Conservation (phyloP, 768 basidiomycete genomes). For the Neoboletus subvelutipes region DNA sequence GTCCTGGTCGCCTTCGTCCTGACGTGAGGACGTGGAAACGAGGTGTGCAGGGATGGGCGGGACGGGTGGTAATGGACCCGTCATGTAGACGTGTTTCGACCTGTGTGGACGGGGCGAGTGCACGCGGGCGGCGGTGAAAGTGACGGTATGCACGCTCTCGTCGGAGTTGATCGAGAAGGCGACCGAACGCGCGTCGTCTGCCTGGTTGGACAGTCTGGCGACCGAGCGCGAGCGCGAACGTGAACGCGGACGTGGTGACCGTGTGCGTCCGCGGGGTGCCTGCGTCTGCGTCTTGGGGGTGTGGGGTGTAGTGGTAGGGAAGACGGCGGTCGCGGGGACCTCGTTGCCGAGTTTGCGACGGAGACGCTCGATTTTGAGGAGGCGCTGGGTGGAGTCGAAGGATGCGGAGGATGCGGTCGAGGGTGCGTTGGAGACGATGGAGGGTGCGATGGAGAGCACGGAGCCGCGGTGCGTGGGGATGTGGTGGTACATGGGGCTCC, state of each 20-base stretch:
- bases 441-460: constrained; percentile 20
- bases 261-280: not conserved
- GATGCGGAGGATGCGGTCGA: constrained; percentile 31
- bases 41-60: constrained; percentile 23
- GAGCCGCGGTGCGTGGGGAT: constrained; percentile 12
- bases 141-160: constrained; percentile 26
- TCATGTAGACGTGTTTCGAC: constrained; percentile 15
- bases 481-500: constrained; percentile 6
- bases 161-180: constrained; percentile 30
- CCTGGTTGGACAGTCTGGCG: not conserved
- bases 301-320: constrained; percentile 36
- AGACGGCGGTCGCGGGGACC: constrained; percentile 61
- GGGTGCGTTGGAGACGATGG: constrained; percentile 17
- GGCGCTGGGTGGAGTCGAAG: constrained; percentile 41
- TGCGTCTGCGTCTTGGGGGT: not conserved
- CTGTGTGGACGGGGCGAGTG: constrained; percentile 15
- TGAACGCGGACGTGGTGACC: not conserved
- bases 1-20: constrained; percentile 1
- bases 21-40: not conserved
- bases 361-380: constrained; percentile 63
- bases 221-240: constrained; percentile 1
- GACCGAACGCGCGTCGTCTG: constrained; percentile 24
- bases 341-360: constrained; percentile 61
- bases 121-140: constrained; percentile 18
- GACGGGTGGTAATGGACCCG: constrained; percentile 28